Percentiles rank a stretch among this genome's conserved stretches.
Evolutionary conservation across 1,139 yeast species (phyloP).

Genomic region (Hemisphaericaspora xylanilytica): DNA sequence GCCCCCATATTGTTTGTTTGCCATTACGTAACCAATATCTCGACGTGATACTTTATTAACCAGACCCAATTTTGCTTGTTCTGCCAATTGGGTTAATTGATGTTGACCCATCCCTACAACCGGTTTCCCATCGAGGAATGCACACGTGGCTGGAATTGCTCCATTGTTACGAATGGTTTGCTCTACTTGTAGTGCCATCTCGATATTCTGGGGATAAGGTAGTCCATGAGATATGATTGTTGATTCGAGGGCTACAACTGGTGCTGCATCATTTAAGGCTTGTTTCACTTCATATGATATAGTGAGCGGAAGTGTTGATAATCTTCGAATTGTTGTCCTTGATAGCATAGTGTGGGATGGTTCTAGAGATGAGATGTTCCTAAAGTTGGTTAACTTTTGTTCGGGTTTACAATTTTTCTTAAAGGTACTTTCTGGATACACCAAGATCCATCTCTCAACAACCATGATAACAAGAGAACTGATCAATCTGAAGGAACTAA

Average conservation of each 20-base stretch:
- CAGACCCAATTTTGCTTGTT: constrained; percentile 19
- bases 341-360: not conserved
- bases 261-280: constrained; percentile 53
- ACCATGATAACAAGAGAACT: not conserved
- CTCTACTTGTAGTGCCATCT: constrained; percentile 74
- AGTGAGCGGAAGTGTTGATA: constrained; percentile 18
- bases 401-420: not conserved
- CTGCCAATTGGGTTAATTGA: constrained; percentile 55
- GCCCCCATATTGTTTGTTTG: constrained; percentile 67
- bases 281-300: constrained; percentile 59
- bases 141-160: constrained; percentile 84
- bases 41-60: constrained; percentile 73
- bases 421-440: too few relatives aligned
- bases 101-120: constrained; percentile 55
- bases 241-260: constrained; percentile 79
- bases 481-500: constrained; percentile 1
- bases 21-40: constrained; percentile 75
- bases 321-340: constrained; percentile 1
- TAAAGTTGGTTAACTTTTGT: not conserved
- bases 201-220: constrained; percentile 73
- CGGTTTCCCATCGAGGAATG: constrained; percentile 70
- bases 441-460: too few relatives aligned
- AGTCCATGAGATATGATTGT: constrained; percentile 90
- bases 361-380: too few relatives aligned
- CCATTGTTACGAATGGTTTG: constrained; percentile 56